Base-by-base conservation (phyloP, 1,284 basidiomycete species). In the Ustilago hordei region DNA sequence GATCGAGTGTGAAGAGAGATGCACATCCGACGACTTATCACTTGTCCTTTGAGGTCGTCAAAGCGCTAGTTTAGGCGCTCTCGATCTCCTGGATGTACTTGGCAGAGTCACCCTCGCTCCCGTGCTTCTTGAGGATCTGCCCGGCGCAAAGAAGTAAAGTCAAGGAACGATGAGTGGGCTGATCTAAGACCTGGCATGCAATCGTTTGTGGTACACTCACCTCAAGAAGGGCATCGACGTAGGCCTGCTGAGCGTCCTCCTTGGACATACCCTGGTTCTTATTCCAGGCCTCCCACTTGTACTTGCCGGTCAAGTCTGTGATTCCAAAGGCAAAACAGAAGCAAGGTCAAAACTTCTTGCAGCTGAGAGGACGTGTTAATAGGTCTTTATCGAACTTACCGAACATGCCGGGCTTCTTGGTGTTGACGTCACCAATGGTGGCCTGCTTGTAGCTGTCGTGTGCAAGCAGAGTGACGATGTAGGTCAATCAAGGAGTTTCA, bases 221-320 rank as follows among this genome's bases (percentile, higher is more conserved):
- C 52, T 60, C 74, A 41, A 78, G 69, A 31, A 83, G 69, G 50
- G 74, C 69, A 34, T 82, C 72, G 34, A 84, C 82, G 75, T 84
- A 84, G 55, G 81, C 68, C 69, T 80, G 58, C 76, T 84, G 80
- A 58, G 81, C 81, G 1, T 68, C 79, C 54, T 84, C 82, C 64
- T 72, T 64, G 68, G 69, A 74, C 63, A 66, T 66, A 52, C 82
- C 82, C 78, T 83, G 64, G 70, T 78, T 71, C 62, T 69, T 79
- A 69, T 84, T 84, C 81, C 81, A 84, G 41, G 82, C 82, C 50
- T 84, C 82, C 82, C 82, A 84, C 78, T 84, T 84, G 78, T 79
- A 79, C 82, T 84, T 84, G 62, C 82, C 82, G 36, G 79, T 64
- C 58, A 84, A 62, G 75, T 84, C 82, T 81, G 57, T 54, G 11